phyloP scores from a whole-genome alignment of 2,329 filamentous ascomycete species.

The Pseudogymnoascus sp. region DNA sequence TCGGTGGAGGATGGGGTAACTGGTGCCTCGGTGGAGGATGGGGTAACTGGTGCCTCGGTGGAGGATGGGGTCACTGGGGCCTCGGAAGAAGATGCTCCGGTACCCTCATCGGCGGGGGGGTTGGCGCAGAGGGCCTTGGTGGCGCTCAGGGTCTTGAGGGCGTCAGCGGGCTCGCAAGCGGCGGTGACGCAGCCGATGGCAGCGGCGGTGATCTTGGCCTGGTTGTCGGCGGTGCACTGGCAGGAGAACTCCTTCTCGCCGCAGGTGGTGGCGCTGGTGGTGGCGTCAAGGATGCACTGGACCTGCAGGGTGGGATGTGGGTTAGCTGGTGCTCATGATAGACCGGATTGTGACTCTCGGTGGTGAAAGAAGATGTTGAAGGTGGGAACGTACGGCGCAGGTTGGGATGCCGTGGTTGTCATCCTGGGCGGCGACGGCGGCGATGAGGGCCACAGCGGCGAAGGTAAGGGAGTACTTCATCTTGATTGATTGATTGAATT shows the following conservation, averaged over 20 bases:
- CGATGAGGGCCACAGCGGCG: constrained; percentile 17
- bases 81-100: neutral
- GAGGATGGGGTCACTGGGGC: neutral
- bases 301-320: neutral
- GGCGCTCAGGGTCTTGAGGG: neutral
- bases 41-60: neutral
- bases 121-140: neutral
- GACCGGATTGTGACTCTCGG: no score
- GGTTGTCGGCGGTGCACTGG: constrained; percentile 19
- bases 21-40: neutral
- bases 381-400: constrained; percentile 15
- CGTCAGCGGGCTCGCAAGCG: neutral
- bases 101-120: neutral
- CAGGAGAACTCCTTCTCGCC: constrained; percentile 17
- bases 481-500: constrained; percentile 12
- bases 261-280: constrained; percentile 18
- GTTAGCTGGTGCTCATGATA: neutral
- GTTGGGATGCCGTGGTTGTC: constrained; percentile 15
- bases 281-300: constrained; percentile 19
- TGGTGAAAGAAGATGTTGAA: no score
- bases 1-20: neutral
- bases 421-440: constrained; percentile 13
- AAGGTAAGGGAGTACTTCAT: constrained; percentile 19
- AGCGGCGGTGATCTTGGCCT: constrained; percentile 16
- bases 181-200: constrained; percentile 19